phyloP scores from a whole-genome alignment of 257 asterid species.

The Voacanga thouarsii region DNA sequence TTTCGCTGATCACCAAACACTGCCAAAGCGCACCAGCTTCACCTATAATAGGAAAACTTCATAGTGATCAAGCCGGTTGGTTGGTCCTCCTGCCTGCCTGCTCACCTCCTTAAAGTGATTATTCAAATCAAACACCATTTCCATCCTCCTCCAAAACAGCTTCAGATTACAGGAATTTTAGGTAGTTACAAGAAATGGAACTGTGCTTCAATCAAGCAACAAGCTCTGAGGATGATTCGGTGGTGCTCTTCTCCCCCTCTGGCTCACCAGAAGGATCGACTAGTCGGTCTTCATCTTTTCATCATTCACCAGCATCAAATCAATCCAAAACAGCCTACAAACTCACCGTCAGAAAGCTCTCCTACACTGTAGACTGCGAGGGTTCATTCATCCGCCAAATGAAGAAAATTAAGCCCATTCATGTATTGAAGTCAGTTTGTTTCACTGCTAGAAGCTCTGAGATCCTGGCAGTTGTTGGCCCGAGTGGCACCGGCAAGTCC shows the following conservation, averaged over 20 bases:
- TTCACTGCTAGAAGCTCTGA: slow-evolving; percentile 65
- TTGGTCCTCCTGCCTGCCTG: neutral
- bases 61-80: neutral
- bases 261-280: slow-evolving; percentile 55
- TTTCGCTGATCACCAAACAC: neutral
- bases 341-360: slow-evolving; percentile 51
- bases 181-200: slow-evolving; percentile 26
- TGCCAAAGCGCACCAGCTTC: slow-evolving; percentile 1
- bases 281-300: slow-evolving; percentile 58
- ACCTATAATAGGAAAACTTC: neutral
- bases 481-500: slow-evolving; percentile 87
- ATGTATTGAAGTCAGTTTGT: slow-evolving; percentile 62
- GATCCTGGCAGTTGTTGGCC: slow-evolving; percentile 73
- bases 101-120: neutral
- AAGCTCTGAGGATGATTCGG: slow-evolving; percentile 56
- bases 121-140: neutral
- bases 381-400: slow-evolving; percentile 20
- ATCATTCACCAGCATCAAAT: slow-evolving; percentile 44
- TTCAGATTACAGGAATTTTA: neutral
- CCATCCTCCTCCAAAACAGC: neutral
- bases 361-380: slow-evolving; percentile 44
- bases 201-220: slow-evolving; percentile 46
- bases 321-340: slow-evolving; percentile 35
- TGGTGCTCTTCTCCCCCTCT: slow-evolving; percentile 60
- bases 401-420: slow-evolving; percentile 37